Evolutionary conservation across 495 filamentous ascomycete species (phyloP).

Genomic region (Aspergillus campestris): DNA sequence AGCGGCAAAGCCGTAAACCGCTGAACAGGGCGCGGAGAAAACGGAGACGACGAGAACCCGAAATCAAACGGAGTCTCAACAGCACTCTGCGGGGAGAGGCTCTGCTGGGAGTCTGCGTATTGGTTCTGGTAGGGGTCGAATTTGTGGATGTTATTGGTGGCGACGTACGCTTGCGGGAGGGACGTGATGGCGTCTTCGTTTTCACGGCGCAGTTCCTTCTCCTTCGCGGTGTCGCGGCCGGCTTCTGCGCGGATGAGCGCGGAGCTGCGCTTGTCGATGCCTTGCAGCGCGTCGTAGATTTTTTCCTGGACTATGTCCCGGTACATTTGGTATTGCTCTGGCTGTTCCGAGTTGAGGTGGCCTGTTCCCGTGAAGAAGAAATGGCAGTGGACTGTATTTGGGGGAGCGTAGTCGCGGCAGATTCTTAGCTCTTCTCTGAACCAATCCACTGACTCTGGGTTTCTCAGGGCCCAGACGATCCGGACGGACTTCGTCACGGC

Average conservation of each 20-base stretch:
- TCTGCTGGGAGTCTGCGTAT: constrained; percentile 4
- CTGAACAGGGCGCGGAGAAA: constrained; percentile 39
- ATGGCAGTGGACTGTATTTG: constrained; percentile 79
- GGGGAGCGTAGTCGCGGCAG: constrained; percentile 74
- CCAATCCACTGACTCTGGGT: constrained; percentile 91
- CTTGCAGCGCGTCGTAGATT: constrained; percentile 72
- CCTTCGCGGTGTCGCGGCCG: constrained; percentile 65
- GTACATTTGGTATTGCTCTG: constrained; percentile 45
- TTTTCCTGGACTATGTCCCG: constrained; percentile 63
- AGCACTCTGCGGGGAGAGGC: neutral
- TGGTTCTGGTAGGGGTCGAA: constrained; percentile 1
- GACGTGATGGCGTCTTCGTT: constrained; percentile 79
- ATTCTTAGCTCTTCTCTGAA: constrained; percentile 92
- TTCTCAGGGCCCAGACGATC: constrained; percentile 85
- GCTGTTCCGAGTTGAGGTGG: constrained; percentile 39
- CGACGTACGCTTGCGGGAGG: constrained; percentile 50
- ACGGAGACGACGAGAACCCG: constrained; percentile 13
- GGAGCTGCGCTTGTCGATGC: constrained; percentile 73
- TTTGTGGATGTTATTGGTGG: constrained; percentile 10
- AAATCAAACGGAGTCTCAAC: constrained; percentile 24
- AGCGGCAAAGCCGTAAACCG: constrained; percentile 72
- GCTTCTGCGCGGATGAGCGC: constrained; percentile 75
- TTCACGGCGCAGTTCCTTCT: constrained; percentile 72
- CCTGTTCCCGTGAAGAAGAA: constrained; percentile 70
- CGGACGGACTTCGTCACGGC: constrained; percentile 85